Evolutionary conservation across 805 yeast species (phyloP).

Genomic region (Zygotorulaspora danielsina): DNA sequence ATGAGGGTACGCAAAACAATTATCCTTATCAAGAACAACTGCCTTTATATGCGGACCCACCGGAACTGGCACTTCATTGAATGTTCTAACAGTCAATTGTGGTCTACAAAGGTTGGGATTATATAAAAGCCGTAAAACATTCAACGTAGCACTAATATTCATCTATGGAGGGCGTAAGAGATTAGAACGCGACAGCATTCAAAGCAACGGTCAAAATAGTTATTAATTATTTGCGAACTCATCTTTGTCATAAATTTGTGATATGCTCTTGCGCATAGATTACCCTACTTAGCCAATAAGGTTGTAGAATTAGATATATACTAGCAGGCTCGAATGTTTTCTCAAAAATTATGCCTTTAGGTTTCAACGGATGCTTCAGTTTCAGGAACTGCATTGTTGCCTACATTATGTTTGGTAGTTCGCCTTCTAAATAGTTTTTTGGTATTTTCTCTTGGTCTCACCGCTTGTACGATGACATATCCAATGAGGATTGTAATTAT

Average conservation of each 20-base stretch:
- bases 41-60: conserved; percentile 51
- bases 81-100: conserved; percentile 50
- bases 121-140: conserved; percentile 52
- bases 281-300: too few relatives aligned
- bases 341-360: too few relatives aligned
- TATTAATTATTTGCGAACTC: too few relatives aligned
- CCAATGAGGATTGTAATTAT: conserved; percentile 21
- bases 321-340: too few relatives aligned
- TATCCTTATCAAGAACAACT: conserved; percentile 88
- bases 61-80: conserved; percentile 60
- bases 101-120: conserved; percentile 72
- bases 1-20: conserved; percentile 85
- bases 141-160: conserved; percentile 76
- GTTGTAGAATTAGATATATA: too few relatives aligned
- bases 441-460: not conserved
- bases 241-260: too few relatives aligned
- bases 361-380: too few relatives aligned
- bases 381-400: too few relatives aligned
- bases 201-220: too few relatives aligned
- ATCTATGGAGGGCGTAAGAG: conserved; percentile 23
- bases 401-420: too few relatives aligned
- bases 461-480: conserved; percentile 13
- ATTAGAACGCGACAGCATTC: not conserved
- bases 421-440: too few relatives aligned
- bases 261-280: too few relatives aligned